Evolutionary conservation across 768 basidiomycete genomes (phyloP).

Genomic region (Boletellus ananiceps): DNA sequence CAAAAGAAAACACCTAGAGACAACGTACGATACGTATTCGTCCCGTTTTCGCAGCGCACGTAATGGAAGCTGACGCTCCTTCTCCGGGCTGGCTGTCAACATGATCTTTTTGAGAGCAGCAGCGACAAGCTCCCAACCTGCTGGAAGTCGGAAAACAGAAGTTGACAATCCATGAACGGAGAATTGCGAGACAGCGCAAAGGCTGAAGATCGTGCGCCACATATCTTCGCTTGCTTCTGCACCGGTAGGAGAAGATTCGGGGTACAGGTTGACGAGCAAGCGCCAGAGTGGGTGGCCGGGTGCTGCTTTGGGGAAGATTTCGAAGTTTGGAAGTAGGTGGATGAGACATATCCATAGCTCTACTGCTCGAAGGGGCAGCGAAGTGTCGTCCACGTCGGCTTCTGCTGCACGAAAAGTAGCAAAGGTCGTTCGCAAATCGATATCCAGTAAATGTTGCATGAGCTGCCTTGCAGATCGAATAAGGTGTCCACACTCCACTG

Average conservation of each 20-base stretch:
- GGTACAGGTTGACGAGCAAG: constrained; percentile 35
- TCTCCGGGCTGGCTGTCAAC: constrained; percentile 43
- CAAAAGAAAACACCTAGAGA: constrained; percentile 70
- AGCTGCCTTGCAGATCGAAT: constrained; percentile 36
- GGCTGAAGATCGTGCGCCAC: constrained; percentile 67
- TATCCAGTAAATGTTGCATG: constrained; percentile 47
- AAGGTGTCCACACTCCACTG: constrained; percentile 19
- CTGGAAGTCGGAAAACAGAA: constrained; percentile 37
- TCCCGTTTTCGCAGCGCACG: constrained; percentile 53
- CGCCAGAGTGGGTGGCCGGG: constrained; percentile 43
- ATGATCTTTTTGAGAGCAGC: constrained; percentile 56
- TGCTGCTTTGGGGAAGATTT: constrained; percentile 12
- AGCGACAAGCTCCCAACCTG: constrained; percentile 64
- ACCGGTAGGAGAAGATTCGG: constrained; percentile 29
- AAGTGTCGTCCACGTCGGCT: constrained; percentile 30
- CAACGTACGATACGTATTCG: constrained; percentile 62
- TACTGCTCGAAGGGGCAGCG: constrained; percentile 40
- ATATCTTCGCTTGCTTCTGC: constrained; percentile 55
- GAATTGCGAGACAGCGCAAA: constrained; percentile 79
- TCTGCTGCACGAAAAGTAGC: constrained; percentile 16
- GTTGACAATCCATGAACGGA: constrained; percentile 48
- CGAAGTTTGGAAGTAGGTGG: constrained; percentile 43
- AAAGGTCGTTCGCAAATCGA: constrained; percentile 42
- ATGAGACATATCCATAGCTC: constrained; percentile 76
- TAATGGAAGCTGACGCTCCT: constrained; percentile 37